Percentiles rank a stretch among this genome's conserved stretches.
Evolutionary conservation across 352 stramenopile genomes (phyloP).

Genomic region (Phytophthora citricola): DNA sequence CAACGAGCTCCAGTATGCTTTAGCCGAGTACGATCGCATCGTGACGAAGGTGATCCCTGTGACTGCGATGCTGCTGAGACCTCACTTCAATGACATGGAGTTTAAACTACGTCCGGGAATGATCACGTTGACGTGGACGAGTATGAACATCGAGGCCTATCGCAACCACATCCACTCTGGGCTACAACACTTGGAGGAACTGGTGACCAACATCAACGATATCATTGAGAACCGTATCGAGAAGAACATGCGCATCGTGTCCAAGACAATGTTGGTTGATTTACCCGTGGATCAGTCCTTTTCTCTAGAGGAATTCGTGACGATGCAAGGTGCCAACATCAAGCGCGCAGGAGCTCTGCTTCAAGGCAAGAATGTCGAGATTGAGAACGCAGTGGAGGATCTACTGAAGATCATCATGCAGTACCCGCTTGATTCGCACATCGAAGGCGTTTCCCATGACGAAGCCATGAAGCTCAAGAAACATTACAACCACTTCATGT

Average conservation of each 20-base stretch:
- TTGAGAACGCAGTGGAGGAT: conserved; percentile 98
- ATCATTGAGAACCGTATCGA: conserved; percentile 99
- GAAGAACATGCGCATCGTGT: conserved; percentile 99
- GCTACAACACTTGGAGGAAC: conserved; percentile 96
- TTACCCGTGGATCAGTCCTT: conserved; percentile 96
- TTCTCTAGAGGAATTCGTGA: conserved; percentile 98
- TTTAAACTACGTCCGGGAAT: conserved; percentile 98
- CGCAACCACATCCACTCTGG: conserved; percentile 94
- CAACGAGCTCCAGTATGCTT: conserved; percentile 97
- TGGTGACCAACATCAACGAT: conserved; percentile 99
- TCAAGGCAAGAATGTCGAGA: conserved; percentile 98
- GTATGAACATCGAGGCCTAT: conserved; percentile 99
- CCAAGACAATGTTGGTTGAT: conserved; percentile 97
- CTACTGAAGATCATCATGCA: conserved; percentile 96
- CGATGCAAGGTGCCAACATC: conserved; percentile 97
- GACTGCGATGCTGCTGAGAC: conserved; percentile 95
- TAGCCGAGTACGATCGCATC: conserved; percentile 98
- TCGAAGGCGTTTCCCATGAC: conserved; percentile 93
- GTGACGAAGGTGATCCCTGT: conserved; percentile 97
- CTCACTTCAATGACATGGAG: conserved; percentile 99
- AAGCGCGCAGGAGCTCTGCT: conserved; percentile 90
- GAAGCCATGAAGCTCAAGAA: conserved; percentile 97
- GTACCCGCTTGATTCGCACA: conserved; percentile 96
- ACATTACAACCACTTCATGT: conserved; percentile 99
- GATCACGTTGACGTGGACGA: conserved; percentile 99